phyloP scores from a whole-genome alignment of 495 filamentous ascomycete genomes.

The Cercophora newfieldiana region DNA sequence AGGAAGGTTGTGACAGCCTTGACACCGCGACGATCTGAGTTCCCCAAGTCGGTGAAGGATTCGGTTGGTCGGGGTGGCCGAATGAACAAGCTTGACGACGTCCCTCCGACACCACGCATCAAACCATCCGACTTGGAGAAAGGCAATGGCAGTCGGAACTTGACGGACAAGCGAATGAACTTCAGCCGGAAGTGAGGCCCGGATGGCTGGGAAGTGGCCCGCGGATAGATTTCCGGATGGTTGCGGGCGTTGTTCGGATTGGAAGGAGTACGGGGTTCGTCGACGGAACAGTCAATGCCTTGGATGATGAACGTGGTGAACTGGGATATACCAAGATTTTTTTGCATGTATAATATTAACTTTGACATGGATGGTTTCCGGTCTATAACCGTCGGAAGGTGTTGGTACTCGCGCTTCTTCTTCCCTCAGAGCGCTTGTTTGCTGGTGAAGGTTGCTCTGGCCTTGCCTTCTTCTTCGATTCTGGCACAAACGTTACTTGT shows the following conservation, averaged over 20 bases:
- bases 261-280: neutral
- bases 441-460: slow-evolving; percentile 35
- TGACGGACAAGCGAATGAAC: slow-evolving; percentile 36
- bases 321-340: slow-evolving; percentile 23
- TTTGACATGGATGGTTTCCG: slow-evolving; percentile 20
- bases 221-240: neutral
- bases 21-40: slow-evolving; percentile 55
- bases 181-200: slow-evolving; percentile 32
- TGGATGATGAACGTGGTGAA: slow-evolving; percentile 10
- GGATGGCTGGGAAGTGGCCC: neutral
- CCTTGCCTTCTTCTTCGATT: slow-evolving; percentile 53
- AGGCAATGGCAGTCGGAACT: slow-evolving; percentile 32
- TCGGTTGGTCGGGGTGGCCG: slow-evolving; percentile 28
- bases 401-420: slow-evolving; percentile 74
- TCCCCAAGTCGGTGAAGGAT: slow-evolving; percentile 54
- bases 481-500: slow-evolving; percentile 80
- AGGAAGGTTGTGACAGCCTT: slow-evolving; percentile 54
- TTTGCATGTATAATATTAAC: slow-evolving; percentile 33
- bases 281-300: slow-evolving; percentile 5
- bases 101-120: slow-evolving; percentile 52
- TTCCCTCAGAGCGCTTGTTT: slow-evolving; percentile 48
- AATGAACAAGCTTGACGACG: slow-evolving; percentile 48
- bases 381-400: slow-evolving; percentile 62
- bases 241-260: neutral
- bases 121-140: slow-evolving; percentile 53